Percentiles rank a stretch among this genome's conserved stretches.
These are phyloP conservation scores for Allium cepa DNA, from an alignment of 106 monocot species.

Conservation along the genomic window DNA sequence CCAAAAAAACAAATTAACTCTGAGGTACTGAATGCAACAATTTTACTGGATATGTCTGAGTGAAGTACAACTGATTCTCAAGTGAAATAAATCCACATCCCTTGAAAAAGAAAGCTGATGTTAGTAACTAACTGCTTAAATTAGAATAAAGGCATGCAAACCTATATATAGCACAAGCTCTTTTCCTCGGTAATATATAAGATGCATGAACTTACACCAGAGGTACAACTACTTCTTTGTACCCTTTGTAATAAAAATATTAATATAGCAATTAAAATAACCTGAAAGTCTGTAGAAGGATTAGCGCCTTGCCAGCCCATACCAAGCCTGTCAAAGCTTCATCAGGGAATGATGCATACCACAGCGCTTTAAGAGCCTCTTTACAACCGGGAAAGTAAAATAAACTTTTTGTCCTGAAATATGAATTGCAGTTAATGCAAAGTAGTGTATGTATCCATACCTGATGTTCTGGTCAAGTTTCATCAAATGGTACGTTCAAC, in stretches of 20 bases:
- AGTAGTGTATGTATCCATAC: conserved; percentile 10
- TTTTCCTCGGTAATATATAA: no score
- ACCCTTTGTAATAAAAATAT: no score
- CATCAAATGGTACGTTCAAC: conserved; percentile 72
- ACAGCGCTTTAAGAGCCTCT: conserved; percentile 79
- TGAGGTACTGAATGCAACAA: no score
- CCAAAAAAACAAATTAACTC: no score
- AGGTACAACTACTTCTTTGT: no score
- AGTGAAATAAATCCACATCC: conserved; percentile 87
- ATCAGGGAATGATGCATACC: conserved; percentile 72
- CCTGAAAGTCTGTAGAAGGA: no score
- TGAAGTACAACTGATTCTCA: conserved; percentile 85
- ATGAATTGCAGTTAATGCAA: neutral
- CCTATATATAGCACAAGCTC: no score
- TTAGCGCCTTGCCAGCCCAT: no score
- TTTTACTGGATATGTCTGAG: conserved; percentile 69
- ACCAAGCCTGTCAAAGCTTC: neutral
- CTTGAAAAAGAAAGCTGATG: conserved; percentile 26
- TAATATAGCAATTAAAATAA: no score
- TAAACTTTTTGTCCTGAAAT: no score
- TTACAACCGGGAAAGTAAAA: conserved; percentile 18
- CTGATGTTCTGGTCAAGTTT: conserved; percentile 82
- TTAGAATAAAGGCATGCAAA: neutral
- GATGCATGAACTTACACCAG: no score
- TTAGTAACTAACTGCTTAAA: neutral